Evolutionary conservation across 2,329 filamentous ascomycete species (phyloP).

Genomic region (Alternaria arbusti): DNA sequence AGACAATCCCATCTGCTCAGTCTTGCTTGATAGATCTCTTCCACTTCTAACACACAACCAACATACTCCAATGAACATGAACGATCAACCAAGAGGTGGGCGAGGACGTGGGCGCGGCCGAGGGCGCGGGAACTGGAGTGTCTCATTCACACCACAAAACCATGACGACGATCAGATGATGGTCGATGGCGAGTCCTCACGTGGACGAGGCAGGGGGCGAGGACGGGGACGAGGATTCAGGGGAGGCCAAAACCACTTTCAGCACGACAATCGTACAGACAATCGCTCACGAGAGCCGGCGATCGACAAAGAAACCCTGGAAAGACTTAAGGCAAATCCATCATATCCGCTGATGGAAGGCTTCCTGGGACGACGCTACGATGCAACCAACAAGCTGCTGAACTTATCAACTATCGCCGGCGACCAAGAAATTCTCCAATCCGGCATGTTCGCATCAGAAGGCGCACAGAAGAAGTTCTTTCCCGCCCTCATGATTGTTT

Average conservation of each 20-base stretch:
- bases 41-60: conserved; percentile 2
- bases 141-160: conserved; percentile 2
- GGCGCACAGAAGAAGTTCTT: conserved; percentile 86
- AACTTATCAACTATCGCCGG: conserved; percentile 79
- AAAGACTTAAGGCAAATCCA: conserved; percentile 18
- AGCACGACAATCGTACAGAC: conserved; percentile 58
- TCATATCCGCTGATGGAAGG: conserved; percentile 69
- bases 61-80: conserved; percentile 7
- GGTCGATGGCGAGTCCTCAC: conserved; percentile 18
- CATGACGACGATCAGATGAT: conserved; percentile 20
- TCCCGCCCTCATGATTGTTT: conserved; percentile 86
- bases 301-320: conserved; percentile 49
- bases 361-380: conserved; percentile 78
- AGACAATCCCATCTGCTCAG: not conserved
- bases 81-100: conserved; percentile 14
- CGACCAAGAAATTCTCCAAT: conserved; percentile 73
- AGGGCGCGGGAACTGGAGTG: conserved; percentile 15
- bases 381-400: conserved; percentile 73
- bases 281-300: conserved; percentile 73
- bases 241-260: conserved; percentile 18
- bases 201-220: conserved; percentile 22
- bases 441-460: conserved; percentile 76
- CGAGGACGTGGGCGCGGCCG: conserved; percentile 28
- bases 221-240: conserved; percentile 23
- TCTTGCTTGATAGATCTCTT: not conserved